Percentiles rank a stretch among this genome's conserved stretches.
phyloP scores from a whole-genome alignment of 1,284 basidiomycete genomes.

The Pyrrhoderma noxium region DNA sequence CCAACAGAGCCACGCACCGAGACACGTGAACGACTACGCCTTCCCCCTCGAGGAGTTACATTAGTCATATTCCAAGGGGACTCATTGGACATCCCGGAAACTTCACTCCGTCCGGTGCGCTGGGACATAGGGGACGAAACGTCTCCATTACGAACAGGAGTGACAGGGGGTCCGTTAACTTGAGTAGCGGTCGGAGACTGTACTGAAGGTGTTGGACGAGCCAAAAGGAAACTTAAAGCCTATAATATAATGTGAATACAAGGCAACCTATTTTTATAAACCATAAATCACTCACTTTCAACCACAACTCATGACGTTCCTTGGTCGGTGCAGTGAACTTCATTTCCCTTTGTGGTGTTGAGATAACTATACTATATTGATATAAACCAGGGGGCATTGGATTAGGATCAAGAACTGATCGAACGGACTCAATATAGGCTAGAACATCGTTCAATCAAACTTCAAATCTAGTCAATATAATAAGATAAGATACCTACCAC shows the following conservation, averaged over 20 bases:
- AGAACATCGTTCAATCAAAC: conserved; percentile 16
- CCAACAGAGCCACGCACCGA: conserved; percentile 65
- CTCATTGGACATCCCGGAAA: conserved; percentile 41
- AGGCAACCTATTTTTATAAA: no score
- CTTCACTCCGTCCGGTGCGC: conserved; percentile 52
- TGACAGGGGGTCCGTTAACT: conserved; percentile 32
- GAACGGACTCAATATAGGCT: conserved; percentile 95
- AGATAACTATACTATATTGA: conserved; percentile 88
- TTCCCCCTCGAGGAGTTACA: conserved; percentile 58
- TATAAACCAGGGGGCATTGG: conserved; percentile 89
- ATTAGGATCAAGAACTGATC: conserved; percentile 86
- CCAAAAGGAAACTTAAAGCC: conserved; percentile 80
- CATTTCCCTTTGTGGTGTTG: conserved; percentile 92
- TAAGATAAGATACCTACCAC: conserved; percentile 57
- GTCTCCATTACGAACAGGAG: conserved; percentile 45
- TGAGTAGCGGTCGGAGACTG: conserved; percentile 33
- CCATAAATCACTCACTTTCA: conserved; percentile 77
- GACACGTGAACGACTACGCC: conserved; percentile 65
- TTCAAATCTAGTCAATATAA: conserved; percentile 11
- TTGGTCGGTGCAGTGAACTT: conserved; percentile 93
- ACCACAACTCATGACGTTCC: conserved; percentile 96
- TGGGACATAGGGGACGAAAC: conserved; percentile 63
- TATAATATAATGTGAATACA: no score
- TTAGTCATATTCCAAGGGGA: conserved; percentile 60
- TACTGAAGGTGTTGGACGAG: conserved; percentile 50